phyloP scores from a whole-genome alignment of 306 rosid species.

The Inga laurina region DNA sequence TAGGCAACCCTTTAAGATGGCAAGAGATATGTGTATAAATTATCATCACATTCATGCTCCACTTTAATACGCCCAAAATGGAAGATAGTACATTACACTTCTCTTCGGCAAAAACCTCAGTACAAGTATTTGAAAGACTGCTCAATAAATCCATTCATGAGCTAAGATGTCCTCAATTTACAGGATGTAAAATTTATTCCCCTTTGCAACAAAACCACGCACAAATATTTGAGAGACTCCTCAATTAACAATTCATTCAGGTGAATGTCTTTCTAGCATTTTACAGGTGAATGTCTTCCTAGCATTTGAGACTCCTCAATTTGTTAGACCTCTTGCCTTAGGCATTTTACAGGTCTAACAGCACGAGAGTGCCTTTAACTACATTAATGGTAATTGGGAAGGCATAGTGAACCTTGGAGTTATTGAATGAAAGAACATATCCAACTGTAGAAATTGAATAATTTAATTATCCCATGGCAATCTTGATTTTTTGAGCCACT shows the following conservation, averaged over 20 bases:
- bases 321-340: background rate
- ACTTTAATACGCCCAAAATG: conserved; percentile 12
- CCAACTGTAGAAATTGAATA: background rate
- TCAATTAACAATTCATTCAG: background rate
- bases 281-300: background rate
- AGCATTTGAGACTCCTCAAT: background rate
- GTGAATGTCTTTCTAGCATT: background rate
- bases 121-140: conserved; percentile 1
- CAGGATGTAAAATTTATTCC: background rate
- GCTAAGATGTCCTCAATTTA: background rate
- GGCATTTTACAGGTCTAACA: background rate
- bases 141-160: background rate
- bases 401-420: conserved; percentile 4
- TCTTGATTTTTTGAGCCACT: background rate
- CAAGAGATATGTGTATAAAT: conserved; percentile 24
- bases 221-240: background rate
- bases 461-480: background rate
- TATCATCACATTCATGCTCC: background rate
- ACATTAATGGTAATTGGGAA: background rate
- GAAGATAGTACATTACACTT: background rate
- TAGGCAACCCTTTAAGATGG: conserved; percentile 47
- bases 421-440: conserved; percentile 24
- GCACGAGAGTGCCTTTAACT: background rate
- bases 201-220: background rate
- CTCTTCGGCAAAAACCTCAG: background rate